Conservation (phyloP, 352 stramenopile genomes). For the Lagenidium giganteum region DNA sequence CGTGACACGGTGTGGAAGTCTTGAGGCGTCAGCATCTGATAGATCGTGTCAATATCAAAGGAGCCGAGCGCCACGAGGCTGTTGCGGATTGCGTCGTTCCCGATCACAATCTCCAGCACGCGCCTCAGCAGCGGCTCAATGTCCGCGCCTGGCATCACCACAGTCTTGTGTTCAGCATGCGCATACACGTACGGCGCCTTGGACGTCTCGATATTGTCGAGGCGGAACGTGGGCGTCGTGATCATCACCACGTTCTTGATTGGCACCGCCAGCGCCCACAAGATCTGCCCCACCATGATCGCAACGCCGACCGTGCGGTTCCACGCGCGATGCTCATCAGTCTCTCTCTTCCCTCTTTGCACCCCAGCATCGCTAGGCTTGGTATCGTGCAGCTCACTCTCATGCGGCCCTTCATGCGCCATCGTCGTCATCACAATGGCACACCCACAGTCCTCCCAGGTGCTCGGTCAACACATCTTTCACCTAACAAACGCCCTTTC, state of each 20-base stretch:
- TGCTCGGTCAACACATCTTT: too few species aligned
- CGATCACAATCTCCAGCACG: constrained; percentile 17
- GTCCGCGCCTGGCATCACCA: constrained; percentile 8
- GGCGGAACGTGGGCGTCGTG: constrained; percentile 18
- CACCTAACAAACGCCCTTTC: too few species aligned
- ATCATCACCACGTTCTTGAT: constrained; percentile 43
- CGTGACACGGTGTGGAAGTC: constrained; percentile 19
- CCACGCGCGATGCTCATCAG: too few species aligned
- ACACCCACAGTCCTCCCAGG: too few species aligned
- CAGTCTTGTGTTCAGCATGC: not conserved
- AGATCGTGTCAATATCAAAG: constrained; percentile 24
- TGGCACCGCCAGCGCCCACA: constrained; percentile 28
- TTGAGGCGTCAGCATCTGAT: constrained; percentile 20
- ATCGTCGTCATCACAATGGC: too few species aligned
- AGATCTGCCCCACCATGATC: not conserved
- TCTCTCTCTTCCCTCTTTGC: too few species aligned
- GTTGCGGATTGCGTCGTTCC: constrained; percentile 15
- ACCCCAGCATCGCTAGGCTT: too few species aligned
- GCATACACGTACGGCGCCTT: constrained; percentile 6
- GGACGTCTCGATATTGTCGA: constrained; percentile 15
- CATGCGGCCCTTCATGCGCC: too few species aligned
- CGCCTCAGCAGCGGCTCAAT: constrained; percentile 14
- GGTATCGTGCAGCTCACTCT: too few species aligned
- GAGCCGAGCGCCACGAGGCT: constrained; percentile 17
- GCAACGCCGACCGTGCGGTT: not conserved